These are phyloP conservation scores for Lenzites betulinus DNA, from an alignment of 768 basidiomycete genomes.

Conservation along the genomic window DNA sequence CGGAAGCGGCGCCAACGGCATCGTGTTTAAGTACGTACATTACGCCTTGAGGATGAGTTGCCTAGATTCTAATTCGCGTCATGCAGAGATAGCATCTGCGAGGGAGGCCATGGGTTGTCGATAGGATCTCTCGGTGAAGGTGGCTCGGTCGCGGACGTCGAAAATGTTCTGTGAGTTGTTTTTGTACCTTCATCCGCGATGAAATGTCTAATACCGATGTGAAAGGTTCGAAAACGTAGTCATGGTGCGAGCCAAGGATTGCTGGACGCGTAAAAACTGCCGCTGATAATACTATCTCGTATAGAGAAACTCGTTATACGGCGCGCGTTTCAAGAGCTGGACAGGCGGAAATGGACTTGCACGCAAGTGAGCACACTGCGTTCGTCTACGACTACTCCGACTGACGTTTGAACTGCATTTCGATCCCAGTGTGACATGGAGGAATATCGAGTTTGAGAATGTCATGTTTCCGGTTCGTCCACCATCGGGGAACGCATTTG, in stretches of 20 bases:
- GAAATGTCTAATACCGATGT: too few relatives aligned
- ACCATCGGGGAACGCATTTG: too few relatives aligned
- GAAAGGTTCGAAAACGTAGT: constrained; percentile 32
- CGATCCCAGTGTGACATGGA: constrained; percentile 55
- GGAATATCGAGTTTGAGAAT: constrained; percentile 51
- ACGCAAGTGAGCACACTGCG: constrained; percentile 51
- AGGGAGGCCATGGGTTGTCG: constrained; percentile 61
- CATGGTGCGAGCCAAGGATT: too few relatives aligned
- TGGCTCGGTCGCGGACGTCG: constrained; percentile 54
- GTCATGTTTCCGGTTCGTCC: constrained; percentile 54
- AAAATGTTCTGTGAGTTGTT: constrained; percentile 51
- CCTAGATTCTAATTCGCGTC: too few relatives aligned
- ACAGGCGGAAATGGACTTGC: constrained; percentile 61
- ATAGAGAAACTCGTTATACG: constrained; percentile 55
- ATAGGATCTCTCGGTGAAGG: constrained; percentile 49
- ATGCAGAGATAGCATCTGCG: constrained; percentile 51
- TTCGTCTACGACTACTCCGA: too few relatives aligned
- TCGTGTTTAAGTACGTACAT: constrained; percentile 38
- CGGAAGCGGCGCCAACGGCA: constrained; percentile 55
- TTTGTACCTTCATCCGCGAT: too few relatives aligned
- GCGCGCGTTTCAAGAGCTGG: constrained; percentile 70
- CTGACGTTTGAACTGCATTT: too few relatives aligned
- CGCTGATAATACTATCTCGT: not conserved
- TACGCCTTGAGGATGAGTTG: too few relatives aligned
- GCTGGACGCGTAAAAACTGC: too few relatives aligned